Evolutionary conservation across 345 rosid species (phyloP).

Genomic region (Heritiera littoralis): DNA sequence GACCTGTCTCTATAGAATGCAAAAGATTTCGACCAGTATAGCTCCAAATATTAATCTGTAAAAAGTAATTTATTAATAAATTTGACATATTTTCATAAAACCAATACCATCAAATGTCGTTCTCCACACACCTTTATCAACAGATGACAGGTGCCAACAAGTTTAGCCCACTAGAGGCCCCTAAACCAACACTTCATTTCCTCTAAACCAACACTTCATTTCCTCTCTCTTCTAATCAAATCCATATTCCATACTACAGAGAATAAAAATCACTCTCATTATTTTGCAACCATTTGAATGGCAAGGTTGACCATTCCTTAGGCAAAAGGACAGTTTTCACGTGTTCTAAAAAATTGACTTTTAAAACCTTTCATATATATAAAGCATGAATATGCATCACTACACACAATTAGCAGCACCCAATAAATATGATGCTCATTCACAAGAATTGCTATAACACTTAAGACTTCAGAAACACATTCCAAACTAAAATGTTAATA

Average conservation of each 20-base stretch:
- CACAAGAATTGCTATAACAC: background rate
- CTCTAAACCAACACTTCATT: background rate
- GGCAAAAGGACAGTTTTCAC: background rate
- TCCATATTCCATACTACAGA: background rate
- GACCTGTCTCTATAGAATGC: slow-evolving; percentile 91
- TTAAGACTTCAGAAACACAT: background rate
- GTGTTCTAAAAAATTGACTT: background rate
- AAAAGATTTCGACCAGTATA: slow-evolving; percentile 66
- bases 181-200: background rate
- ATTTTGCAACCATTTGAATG: background rate
- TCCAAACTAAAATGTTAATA: background rate
- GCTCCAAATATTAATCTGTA: slow-evolving; percentile 85
- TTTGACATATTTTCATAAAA: background rate
- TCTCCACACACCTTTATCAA: slow-evolving; percentile 2
- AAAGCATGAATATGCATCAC: background rate
- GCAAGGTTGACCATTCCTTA: background rate
- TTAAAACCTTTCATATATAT: background rate
- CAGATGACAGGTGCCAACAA: background rate
- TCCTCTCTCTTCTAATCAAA: background rate
- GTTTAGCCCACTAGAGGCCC: background rate
- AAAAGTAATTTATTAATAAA: background rate
- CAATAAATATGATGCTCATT: background rate
- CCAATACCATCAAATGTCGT: background rate
- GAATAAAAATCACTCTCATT: background rate
- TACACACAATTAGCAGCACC: background rate